Base-by-base conservation (phyloP, 331 rosid species). In the Dryas integrifolia region DNA sequence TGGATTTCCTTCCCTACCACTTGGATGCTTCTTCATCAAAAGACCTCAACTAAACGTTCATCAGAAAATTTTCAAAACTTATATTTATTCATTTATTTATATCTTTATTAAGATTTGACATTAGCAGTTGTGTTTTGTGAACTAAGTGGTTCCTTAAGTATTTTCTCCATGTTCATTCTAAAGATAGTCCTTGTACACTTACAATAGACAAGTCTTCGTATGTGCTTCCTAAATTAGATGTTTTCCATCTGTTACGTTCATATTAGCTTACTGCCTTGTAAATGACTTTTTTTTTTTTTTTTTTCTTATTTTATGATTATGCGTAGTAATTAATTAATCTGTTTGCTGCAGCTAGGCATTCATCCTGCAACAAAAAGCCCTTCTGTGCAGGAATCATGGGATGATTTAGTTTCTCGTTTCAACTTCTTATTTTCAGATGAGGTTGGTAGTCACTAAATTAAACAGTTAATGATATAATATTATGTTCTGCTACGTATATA, bases 271-370 rank as follows among this genome's bases (percentile, higher is more conserved):
- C 4, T 59, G 44, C 18, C 35, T 15, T 69, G 5, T 21, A 53
- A 40, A 18, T 10, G 18, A 6, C 50, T 24, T 21, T 21, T 30
- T 4, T 14, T 66, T 4, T 14, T 66, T 1, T 15, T 4, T 7
- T 26, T 63, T 14, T 24, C n/a, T 45, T 55, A 13, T 39, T 67
- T 58, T 46, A 72, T 81, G 68, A 56, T 24, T 47, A 15, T 58
- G 44, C 18, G 48, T 21, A n/a, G 70, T 58, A 53, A 41, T 76
- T 18, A 1, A n/a, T 38, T 39, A 18, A 45, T 56, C 35, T 18
- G 74, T 80, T 66, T 81, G 46, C 67, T 69, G 86, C 97, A 91
- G 98, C 91, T 94, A 67, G 87, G 89, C 82, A 84, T 94, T 76
- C 53, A 46, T 75, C 59, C 74, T 62, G 74, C 58, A 64, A 67